Evolutionary conservation across 768 basidiomycete genomes (phyloP).

Genomic region (Artomyces pyxidatus): DNA sequence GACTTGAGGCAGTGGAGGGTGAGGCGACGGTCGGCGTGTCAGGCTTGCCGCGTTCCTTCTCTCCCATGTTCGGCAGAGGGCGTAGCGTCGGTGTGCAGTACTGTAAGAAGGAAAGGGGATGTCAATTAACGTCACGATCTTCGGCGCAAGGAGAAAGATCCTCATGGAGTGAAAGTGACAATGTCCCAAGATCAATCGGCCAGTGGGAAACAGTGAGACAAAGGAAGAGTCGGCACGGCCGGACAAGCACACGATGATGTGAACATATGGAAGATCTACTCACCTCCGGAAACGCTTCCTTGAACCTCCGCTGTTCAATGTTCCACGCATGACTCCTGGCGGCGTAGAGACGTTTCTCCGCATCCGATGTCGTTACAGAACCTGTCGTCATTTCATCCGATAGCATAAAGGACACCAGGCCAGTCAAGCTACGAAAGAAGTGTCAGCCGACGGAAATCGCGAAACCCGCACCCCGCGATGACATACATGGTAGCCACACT

Average conservation of each 20-base stretch:
- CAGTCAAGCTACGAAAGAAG: conserved; percentile 60
- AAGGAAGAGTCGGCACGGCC: no score
- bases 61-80: conserved; percentile 91
- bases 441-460: conserved; percentile 5
- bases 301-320: conserved; percentile 67
- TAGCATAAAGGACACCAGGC: conserved; percentile 90
- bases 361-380: conserved; percentile 70
- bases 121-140: no score
- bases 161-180: conserved; percentile 1
- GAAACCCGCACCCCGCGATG: conserved; percentile 2
- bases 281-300: conserved; percentile 84
- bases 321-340: conserved; percentile 83
- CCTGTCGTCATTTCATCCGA: conserved; percentile 97
- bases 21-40: conserved; percentile 18
- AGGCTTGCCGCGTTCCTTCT: conserved; percentile 57
- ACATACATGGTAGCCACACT: conserved; percentile 84
- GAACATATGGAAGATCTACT: no score
- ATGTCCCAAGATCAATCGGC: not conserved
- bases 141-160: no score
- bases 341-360: conserved; percentile 74
- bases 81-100: conserved; percentile 58
- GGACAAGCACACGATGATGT: no score
- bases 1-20: conserved; percentile 5
- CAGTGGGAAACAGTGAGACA: no score
- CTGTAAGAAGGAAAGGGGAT: conserved; percentile 37